These are phyloP conservation scores for Mucor sp. DNA, from an alignment of 371 early-diverging fungal species.

Conservation along the genomic window DNA sequence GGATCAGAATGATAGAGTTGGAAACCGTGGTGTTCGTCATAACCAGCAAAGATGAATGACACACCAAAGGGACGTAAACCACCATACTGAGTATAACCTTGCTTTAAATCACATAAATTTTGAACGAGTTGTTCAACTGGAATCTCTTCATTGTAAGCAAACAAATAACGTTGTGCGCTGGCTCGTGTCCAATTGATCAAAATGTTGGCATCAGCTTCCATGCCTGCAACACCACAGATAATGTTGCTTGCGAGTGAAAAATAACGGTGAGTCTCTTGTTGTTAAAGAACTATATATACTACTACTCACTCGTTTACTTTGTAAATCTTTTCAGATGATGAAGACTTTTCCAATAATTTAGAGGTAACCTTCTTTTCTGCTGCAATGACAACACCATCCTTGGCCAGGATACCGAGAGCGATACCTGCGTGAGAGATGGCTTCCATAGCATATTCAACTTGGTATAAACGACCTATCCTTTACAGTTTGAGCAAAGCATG, in stretches of 20 bases:
- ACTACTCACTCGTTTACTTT: constrained; percentile 82
- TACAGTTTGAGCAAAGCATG: not conserved
- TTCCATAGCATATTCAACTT: constrained; percentile 99
- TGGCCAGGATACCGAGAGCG: constrained; percentile 90
- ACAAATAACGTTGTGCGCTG: constrained; percentile 90
- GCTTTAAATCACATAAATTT: constrained; percentile 94
- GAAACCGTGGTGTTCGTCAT: constrained; percentile 89
- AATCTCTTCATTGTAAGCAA: constrained; percentile 87
- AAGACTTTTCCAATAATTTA: constrained; percentile 85
- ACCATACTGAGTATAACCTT: constrained; percentile 98
- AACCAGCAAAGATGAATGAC: constrained; percentile 97
- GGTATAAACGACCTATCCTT: constrained; percentile 95
- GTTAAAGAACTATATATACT: too few relatives aligned
- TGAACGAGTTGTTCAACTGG: constrained; percentile 96
- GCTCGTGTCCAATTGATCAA: constrained; percentile 91
- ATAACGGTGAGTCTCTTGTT: not conserved
- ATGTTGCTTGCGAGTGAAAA: constrained; percentile 70
- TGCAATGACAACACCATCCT: constrained; percentile 96
- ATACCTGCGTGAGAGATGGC: constrained; percentile 98
- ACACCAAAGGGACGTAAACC: constrained; percentile 99
- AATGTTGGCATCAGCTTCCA: constrained; percentile 97
- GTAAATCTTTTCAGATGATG: constrained; percentile 96
- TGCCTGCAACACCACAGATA: constrained; percentile 97
- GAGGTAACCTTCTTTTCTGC: constrained; percentile 97
- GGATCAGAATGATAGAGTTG: constrained; percentile 99